Conservation (phyloP, 2,329 filamentous ascomycete genomes). For the Neonectria neomacrospora region DNA sequence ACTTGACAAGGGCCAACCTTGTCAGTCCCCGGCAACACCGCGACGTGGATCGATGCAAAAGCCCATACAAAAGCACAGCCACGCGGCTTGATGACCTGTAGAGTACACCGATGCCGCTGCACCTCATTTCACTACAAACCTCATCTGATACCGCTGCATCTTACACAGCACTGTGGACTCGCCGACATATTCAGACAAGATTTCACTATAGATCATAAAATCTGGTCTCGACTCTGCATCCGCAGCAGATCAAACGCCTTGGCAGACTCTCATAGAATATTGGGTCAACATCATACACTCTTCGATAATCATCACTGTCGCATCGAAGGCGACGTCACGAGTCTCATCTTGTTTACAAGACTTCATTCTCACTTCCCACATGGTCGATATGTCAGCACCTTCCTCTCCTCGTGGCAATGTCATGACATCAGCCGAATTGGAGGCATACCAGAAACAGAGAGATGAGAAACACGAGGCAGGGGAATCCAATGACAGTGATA, state of each 20-base stretch:
- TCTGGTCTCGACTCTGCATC: too few relatives aligned
- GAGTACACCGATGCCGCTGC: neutral
- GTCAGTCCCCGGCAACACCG: slow-evolving; percentile 22
- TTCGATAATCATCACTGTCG: too few relatives aligned
- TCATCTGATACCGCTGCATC: neutral
- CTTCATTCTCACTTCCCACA: neutral
- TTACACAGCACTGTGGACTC: neutral
- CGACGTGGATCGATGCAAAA: slow-evolving; percentile 7
- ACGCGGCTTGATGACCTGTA: neutral
- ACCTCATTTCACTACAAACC: neutral
- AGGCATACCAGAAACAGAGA: slow-evolving; percentile 28
- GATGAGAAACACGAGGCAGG: slow-evolving; percentile 15
- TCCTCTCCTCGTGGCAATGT: slow-evolving; percentile 26
- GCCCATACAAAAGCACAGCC: neutral
- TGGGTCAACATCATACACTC: too few relatives aligned
- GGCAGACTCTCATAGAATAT: too few relatives aligned
- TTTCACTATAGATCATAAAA: too few relatives aligned
- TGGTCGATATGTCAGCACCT: slow-evolving; percentile 24
- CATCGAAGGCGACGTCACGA: neutral
- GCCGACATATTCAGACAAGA: neutral
- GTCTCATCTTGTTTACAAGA: neutral
- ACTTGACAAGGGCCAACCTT: slow-evolving; percentile 23
- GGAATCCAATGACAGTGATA: slow-evolving; percentile 19
- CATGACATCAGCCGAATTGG: slow-evolving; percentile 32
- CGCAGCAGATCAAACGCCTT: too few relatives aligned